Conservation (phyloP, 495 filamentous ascomycete genomes). For the Podospora sp. region DNA sequence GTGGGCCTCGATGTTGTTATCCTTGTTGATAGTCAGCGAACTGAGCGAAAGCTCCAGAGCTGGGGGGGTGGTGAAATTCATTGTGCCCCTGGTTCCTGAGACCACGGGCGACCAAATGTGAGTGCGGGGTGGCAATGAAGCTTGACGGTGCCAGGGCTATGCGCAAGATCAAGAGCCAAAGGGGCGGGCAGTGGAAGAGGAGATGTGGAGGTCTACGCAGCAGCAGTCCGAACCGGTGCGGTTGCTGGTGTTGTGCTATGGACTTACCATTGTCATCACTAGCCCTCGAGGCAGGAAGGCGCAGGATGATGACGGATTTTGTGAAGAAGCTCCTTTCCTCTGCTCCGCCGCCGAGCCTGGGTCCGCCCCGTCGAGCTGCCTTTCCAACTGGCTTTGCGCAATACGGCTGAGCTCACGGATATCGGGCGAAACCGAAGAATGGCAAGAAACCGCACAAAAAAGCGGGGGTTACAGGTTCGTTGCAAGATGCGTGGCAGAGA, state of each 20-base stretch:
- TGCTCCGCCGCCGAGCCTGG: background rate
- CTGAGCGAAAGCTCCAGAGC: constrained; percentile 20
- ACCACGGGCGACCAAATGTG: background rate
- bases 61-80: constrained; percentile 26
- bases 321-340: constrained; percentile 20
- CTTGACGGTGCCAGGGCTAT: background rate
- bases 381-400: constrained; percentile 11
- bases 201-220: background rate
- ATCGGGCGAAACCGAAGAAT: background rate
- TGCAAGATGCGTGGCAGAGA: background rate
- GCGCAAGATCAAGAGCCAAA: background rate
- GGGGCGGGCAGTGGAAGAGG: background rate
- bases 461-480: background rate
- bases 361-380: constrained; percentile 1
- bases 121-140: constrained; percentile 26
- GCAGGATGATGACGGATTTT: constrained; percentile 15
- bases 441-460: background rate
- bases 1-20: constrained; percentile 43
- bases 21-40: constrained; percentile 34
- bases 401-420: background rate
- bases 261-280: constrained; percentile 22
- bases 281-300: constrained; percentile 13
- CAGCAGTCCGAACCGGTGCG: background rate
- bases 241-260: background rate
- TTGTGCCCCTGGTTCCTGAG: background rate